A percentile compares a stretch with the other conserved stretches of the same genome.
These are phyloP conservation scores for Hippophae rhamnoides DNA, from an alignment of 306 rosid species.

Conservation along the genomic window DNA sequence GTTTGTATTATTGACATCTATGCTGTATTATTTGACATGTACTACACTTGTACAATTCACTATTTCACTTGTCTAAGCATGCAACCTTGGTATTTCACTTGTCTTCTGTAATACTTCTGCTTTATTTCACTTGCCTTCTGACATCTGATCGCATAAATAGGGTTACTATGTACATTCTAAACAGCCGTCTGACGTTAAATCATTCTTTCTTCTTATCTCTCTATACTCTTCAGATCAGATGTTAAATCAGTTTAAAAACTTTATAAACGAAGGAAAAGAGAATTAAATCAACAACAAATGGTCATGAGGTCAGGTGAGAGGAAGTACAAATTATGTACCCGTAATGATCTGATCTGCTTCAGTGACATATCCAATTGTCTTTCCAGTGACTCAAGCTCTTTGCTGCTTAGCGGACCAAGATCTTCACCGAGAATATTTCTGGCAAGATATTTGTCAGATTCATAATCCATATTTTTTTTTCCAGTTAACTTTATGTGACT, in stretches of 20 bases:
- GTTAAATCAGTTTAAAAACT: neutral
- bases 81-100: too few relatives aligned
- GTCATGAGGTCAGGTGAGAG: neutral
- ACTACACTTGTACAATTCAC: too few relatives aligned
- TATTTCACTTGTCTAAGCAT: too few relatives aligned
- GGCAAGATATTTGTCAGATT: neutral
- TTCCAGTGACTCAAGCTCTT: conserved; percentile 90
- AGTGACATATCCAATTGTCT: conserved; percentile 88
- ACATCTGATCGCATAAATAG: too few relatives aligned
- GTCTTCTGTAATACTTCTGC: too few relatives aligned
- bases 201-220: too few relatives aligned
- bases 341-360: conserved; percentile 82
- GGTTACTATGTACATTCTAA: too few relatives aligned
- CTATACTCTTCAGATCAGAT: too few relatives aligned
- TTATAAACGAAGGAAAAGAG: neutral
- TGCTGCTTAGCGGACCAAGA: conserved; percentile 78
- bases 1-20: too few relatives aligned
- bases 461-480: neutral
- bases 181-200: too few relatives aligned
- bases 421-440: conserved; percentile 98
- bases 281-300: neutral
- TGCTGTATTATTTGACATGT: too few relatives aligned
- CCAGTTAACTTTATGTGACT: neutral
- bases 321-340: conserved; percentile 36
- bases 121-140: too few relatives aligned